Conservation (phyloP, 176 grass and related monocot genomes). For the Zea luxurians region DNA sequence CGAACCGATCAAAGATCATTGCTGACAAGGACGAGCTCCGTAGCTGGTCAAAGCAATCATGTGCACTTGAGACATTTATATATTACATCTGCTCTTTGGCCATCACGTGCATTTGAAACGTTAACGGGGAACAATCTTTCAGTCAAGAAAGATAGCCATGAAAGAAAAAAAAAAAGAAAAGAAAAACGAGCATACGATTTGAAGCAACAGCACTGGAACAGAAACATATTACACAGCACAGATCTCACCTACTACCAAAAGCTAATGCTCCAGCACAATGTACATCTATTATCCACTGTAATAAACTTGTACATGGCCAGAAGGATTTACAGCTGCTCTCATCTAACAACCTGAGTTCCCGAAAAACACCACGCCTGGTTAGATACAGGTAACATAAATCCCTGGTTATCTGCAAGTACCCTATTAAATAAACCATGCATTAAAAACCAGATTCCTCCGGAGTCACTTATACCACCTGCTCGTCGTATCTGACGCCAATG, state of each 20-base stretch:
- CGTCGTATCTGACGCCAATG: background rate
- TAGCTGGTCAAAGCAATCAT: too few relatives aligned
- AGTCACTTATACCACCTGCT: background rate
- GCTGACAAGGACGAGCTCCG: too few relatives aligned
- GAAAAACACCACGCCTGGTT: conserved; percentile 18
- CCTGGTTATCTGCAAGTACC: conserved; percentile 23
- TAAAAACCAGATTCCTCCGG: background rate
- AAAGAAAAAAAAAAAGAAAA: too few relatives aligned
- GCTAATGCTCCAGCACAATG: conserved; percentile 33
- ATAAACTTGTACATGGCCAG: conserved; percentile 47
- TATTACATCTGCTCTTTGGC: too few relatives aligned
- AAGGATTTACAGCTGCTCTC: conserved; percentile 49
- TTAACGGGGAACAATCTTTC: too few relatives aligned
- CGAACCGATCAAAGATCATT: too few relatives aligned
- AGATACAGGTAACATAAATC: conserved; percentile 35
- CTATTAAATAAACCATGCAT: conserved; percentile 23
- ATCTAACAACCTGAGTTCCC: conserved; percentile 22
- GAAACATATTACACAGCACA: background rate
- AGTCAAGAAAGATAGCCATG: too few relatives aligned
- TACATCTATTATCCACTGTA: conserved; percentile 52
- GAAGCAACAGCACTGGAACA: background rate
- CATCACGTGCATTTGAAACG: too few relatives aligned
- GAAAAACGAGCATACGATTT: too few relatives aligned
- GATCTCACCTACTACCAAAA: background rate
- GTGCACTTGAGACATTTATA: too few relatives aligned